Percentiles rank a stretch among this genome's conserved stretches.
These are phyloP conservation scores for Kwoniella pini DNA, from an alignment of 768 basidiomycete genomes.

Conservation along the genomic window DNA sequence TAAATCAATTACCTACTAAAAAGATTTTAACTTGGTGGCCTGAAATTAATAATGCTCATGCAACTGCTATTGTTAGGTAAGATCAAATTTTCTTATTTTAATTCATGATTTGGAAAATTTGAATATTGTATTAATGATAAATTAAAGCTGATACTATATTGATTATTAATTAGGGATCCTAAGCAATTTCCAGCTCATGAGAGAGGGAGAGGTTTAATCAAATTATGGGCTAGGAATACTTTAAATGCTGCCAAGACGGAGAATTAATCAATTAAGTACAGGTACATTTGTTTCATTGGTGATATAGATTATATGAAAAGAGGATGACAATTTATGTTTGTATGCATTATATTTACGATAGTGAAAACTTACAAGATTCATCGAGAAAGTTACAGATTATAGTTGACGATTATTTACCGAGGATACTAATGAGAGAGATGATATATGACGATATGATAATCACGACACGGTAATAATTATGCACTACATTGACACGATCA, in stretches of 20 bases:
- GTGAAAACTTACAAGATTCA: too few relatives aligned
- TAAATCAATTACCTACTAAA: conserved; percentile 32
- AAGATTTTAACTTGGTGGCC: conserved; percentile 47
- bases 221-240: conserved; percentile 33
- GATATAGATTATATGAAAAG: neutral
- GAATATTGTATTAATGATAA: too few relatives aligned
- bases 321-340: neutral
- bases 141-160: too few relatives aligned
- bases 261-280: neutral
- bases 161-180: conserved; percentile 47
- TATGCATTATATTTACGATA: neutral
- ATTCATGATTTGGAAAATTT: neutral
- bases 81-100: neutral
- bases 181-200: conserved; percentile 36
- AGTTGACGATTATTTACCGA: too few relatives aligned
- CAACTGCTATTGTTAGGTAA: conserved; percentile 43
- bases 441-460: too few relatives aligned
- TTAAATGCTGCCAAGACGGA: neutral
- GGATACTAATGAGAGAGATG: too few relatives aligned
- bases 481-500: too few relatives aligned
- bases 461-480: neutral
- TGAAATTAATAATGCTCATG: conserved; percentile 42
- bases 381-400: too few relatives aligned
- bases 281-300: too few relatives aligned
- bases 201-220: conserved; percentile 37